Base-by-base conservation (phyloP, 2,329 filamentous ascomycete species). In the Ophiosphaerella herpotricha region DNA sequence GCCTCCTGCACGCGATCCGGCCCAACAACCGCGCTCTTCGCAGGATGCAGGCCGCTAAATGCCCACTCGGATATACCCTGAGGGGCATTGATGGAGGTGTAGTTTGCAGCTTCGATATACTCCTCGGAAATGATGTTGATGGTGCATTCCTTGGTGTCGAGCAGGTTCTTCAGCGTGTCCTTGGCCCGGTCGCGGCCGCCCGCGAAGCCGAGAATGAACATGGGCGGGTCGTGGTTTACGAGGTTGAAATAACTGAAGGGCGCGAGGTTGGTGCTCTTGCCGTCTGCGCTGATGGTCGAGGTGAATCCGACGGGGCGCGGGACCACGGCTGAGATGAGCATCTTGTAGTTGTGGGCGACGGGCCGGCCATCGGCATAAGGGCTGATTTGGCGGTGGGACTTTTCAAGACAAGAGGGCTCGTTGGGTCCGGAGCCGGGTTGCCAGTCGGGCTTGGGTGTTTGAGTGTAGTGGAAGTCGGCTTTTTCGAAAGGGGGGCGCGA, bases 231-330 rank as follows among this genome's bases (percentile, higher is more conserved):
- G 70, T 94, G 89, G 72, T 85, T 85, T 59, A 96, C 80, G 55
- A 96, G 74, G 70, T 91, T 88, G 71, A 91, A 91, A 77, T 94
- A 97, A 67, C 84, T 89, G 73, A 94, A 96, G 0, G 91, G 92
- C 0, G 92, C 90, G 2, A 97, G 80, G 74, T 97, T 97, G 13
- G 83, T 84, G 24, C 75, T 78, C 43, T 57, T 51, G 18, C 89
- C 90, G 64, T 91, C 87, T 34, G 76, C 76, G 2, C 77, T 80
- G 32, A 78, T 70, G 1, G 85, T 87, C 42, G 78, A 81, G 12
- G 86, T 73, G 55, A 87, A 85, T 1, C 83, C 84, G 39, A 97
- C 87, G 11, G 93, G 93, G 11, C 93, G 84, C 1, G 93, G 93
- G 13, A 91, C 82, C 59, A 97, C 84, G 56, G 85, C 85, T 14